These are phyloP conservation scores for Pyrenula massariospora DNA, from an alignment of 495 filamentous ascomycete genomes.

Conservation along the genomic window DNA sequence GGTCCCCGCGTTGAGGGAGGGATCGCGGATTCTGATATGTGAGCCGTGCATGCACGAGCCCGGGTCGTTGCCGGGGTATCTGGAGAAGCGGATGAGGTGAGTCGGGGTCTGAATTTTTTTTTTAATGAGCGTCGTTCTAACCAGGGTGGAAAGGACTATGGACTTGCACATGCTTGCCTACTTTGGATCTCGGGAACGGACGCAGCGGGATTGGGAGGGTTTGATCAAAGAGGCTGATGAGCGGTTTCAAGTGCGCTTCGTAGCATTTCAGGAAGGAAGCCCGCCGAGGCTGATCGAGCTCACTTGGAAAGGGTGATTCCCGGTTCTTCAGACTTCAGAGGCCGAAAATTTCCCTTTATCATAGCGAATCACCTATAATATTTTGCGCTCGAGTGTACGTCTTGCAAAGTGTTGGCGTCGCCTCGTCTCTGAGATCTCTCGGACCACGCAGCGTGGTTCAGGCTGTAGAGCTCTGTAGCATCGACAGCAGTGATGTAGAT, in stretches of 20 bases:
- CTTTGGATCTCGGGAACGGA: slow-evolving; percentile 7
- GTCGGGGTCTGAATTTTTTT: neutral
- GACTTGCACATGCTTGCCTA: slow-evolving; percentile 7
- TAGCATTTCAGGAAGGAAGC: neutral
- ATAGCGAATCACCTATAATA: too few relatives aligned
- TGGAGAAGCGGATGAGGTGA: neutral
- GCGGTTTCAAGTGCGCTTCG: neutral
- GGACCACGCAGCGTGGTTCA: too few relatives aligned
- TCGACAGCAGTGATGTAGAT: too few relatives aligned
- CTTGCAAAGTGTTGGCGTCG: too few relatives aligned
- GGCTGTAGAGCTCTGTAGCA: too few relatives aligned
- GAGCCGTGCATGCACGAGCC: neutral
- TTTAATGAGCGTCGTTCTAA: neutral
- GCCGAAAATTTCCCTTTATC: too few relatives aligned
- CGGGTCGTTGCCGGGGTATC: neutral
- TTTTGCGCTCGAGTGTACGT: too few relatives aligned
- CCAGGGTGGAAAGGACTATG: neutral
- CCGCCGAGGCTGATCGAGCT: neutral
- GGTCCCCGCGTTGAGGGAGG: slow-evolving; percentile 20
- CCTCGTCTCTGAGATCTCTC: too few relatives aligned
- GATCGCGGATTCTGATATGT: neutral
- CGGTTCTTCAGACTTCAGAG: too few relatives aligned
- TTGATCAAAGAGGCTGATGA: slow-evolving; percentile 2
- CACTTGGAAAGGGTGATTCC: neutral
- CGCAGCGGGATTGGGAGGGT: slow-evolving; percentile 3